Evolutionary conservation across 2,329 filamentous ascomycete species (phyloP), one percentile per base, ranked within the genome.

Genomic region (Juglanconis sp.): DNA sequence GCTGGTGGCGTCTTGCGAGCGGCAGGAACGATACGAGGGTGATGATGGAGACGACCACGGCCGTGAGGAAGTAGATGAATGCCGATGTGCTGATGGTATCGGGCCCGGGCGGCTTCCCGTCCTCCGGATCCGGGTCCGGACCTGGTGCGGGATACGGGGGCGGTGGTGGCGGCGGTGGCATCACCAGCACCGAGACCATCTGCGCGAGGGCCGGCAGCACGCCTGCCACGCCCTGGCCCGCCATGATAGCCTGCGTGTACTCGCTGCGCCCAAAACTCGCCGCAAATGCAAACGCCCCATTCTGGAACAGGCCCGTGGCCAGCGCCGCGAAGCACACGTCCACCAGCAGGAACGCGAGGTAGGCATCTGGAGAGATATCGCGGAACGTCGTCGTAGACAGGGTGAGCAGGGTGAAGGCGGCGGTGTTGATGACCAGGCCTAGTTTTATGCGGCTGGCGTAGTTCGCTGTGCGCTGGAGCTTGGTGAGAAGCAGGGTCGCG

Each of bases 221-320:
- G 35, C 95, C 95, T 0, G 95, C 93, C 4, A 99, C 81, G 36
- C 88, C 94, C 74, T 99, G 95, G 1, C 95, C 95, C 3, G 89
- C 87, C 93, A 99, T 98, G 73, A 98, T 92, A 31, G 89, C 94
- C 75, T 98, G 94, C 58, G 92, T 96, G 73, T 98, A 99, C 73
- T 95, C 91, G 24, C 89, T 85, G 55, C 90, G 81, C 40, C 88
- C 91, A 69, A 96, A 98, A 56, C 91, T 88, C 3, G 90, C 86
- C 3, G 92, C 92, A 71, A 93, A 98, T 3, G 95, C 92, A 72
- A 97, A 96, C 10, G 95, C 86, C 17, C 95, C 95, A 73, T 98
- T 98, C 75, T 98, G 95, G 66, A 93, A 90, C 54, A 97, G 79
- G 0, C 90, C 93, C 0, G 92, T 90, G 0, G 91, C 92, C 70